Conservation (phyloP, 1,284 basidiomycete genomes). For the Cryptococcus hybrid region DNA sequence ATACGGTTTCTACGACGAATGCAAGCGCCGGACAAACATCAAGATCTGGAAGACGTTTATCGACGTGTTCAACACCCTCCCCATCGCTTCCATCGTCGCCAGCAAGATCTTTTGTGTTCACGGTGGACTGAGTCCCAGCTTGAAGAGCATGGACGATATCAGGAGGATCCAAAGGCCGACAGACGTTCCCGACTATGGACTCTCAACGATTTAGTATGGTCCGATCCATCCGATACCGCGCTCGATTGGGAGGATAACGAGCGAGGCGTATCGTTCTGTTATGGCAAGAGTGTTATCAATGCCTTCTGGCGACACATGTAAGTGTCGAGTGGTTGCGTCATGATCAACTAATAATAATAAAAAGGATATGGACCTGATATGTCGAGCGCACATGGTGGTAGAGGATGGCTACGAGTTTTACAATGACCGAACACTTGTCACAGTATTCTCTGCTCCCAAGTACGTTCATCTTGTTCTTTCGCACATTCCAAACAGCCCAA, state of each 20-base stretch:
- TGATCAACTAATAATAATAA: background rate
- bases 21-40: conserved; percentile 98
- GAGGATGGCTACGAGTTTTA: conserved; percentile 99
- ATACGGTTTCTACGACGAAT: conserved; percentile 64
- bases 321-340: conserved; percentile 55
- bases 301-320: conserved; percentile 68
- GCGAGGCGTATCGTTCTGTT: conserved; percentile 99
- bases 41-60: conserved; percentile 99
- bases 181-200: conserved; percentile 98
- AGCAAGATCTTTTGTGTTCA: conserved; percentile 99
- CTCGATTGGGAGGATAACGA: conserved; percentile 99
- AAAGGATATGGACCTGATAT: conserved; percentile 97
- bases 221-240: conserved; percentile 96
- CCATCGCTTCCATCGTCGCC: conserved; percentile 97
- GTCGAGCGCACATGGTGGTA: conserved; percentile 99
- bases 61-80: conserved; percentile 98
- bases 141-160: conserved; percentile 99
- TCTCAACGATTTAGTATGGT: conserved; percentile 98
- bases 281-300: conserved; percentile 96
- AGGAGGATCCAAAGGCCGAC: conserved; percentile 93
- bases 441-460: conserved; percentile 97
- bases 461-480: conserved; percentile 52
- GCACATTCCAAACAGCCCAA: background rate
- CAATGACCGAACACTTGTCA: conserved; percentile 98
- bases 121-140: conserved; percentile 94